Conservation (phyloP, 805 yeast genomes). For the Kodamaea sagamina region DNA sequence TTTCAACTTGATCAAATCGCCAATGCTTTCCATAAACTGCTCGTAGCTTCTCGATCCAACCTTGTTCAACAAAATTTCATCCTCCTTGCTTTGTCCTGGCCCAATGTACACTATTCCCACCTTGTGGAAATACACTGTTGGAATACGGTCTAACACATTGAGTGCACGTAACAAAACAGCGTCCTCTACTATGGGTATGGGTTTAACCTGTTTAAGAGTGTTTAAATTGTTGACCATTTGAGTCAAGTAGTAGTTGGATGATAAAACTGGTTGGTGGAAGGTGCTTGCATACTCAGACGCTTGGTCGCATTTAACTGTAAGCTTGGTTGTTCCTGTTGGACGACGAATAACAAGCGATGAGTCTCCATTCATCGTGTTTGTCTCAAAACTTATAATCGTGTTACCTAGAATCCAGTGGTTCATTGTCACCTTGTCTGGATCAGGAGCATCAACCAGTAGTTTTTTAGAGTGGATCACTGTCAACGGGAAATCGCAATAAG, state of each 20-base stretch:
- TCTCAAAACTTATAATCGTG: conserved; percentile 56
- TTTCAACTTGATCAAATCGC: conserved; percentile 58
- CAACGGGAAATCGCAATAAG: conserved; percentile 63
- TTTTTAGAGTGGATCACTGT: conserved; percentile 31
- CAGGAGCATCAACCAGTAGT: conserved; percentile 5
- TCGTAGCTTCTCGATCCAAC: conserved; percentile 67
- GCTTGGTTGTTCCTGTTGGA: conserved; percentile 63
- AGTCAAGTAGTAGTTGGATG: conserved; percentile 50
- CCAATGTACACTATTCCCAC: conserved; percentile 78
- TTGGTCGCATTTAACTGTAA: conserved; percentile 39
- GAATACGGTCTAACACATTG: conserved; percentile 67
- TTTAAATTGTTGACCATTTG: conserved; percentile 52
- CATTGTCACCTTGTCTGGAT: conserved; percentile 18
- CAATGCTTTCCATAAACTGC: conserved; percentile 58
- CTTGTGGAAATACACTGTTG: conserved; percentile 76
- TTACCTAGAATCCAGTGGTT: conserved; percentile 64
- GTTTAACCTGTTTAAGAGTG: conserved; percentile 48
- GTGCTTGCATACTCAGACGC: conserved; percentile 10
- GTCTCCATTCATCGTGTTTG: conserved; percentile 53
- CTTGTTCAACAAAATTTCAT: conserved; percentile 62
- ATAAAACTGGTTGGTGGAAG: conserved; percentile 18
- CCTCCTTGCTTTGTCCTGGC: conserved; percentile 62
- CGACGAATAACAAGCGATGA: conserved; percentile 55
- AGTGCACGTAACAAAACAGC: conserved; percentile 50
- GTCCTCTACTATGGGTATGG: conserved; percentile 55